Base-by-base conservation (phyloP, 768 basidiomycete genomes). In the Chalciporus pseudorubinellus region DNA sequence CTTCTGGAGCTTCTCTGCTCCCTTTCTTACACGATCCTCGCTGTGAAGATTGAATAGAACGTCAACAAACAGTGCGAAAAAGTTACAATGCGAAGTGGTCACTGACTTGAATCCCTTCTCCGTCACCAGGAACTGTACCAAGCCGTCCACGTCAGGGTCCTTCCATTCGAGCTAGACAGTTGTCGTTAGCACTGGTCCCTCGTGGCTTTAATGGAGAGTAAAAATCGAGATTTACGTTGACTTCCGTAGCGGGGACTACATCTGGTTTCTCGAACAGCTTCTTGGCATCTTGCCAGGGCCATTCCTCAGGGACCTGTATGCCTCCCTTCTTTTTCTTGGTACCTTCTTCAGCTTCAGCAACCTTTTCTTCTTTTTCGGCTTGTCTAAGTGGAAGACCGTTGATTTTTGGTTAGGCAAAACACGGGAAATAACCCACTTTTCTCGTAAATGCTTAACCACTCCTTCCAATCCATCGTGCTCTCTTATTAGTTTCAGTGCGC, bases 201-300 rank as follows among this genome's bases (percentile, higher is more conserved):
- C 12, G 39, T 26, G 12, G 24, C 10, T 24, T 0, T 14, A 10
- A 28, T 39, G 50, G 26, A 7, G 24, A 18, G 19, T 44, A 22
- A 7, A 39, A n/a, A 7, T 36, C 18, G 18, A 28, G 14, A 61
- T 72, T 36, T 55, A 95, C 94, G 73, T 97, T 89, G 21, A 98
- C 66, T 59, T 98, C 79, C 42, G 86, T 84, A 3, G 92, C 87
- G 21, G 92, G 88, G 8, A 83, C 74, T 19, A 99, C 95, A 53
- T 97, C 92, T 2, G 97, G 97, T 45, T 87, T 82, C 70, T 86
- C 70, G 63, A 99, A 99, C 21, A 99, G 64, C 66, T 85, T 79
- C 71, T 94, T 94, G 33, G 97, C 97, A 56, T 93, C 87, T 67
- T 95, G 84, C 91, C 92, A 98, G 43, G 92, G 92, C 95, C 95